A percentile compares a stretch with the other conserved stretches of the same genome.
Conservation (phyloP, 345 rosid genomes). For the Pistacia atlantica region DNA sequence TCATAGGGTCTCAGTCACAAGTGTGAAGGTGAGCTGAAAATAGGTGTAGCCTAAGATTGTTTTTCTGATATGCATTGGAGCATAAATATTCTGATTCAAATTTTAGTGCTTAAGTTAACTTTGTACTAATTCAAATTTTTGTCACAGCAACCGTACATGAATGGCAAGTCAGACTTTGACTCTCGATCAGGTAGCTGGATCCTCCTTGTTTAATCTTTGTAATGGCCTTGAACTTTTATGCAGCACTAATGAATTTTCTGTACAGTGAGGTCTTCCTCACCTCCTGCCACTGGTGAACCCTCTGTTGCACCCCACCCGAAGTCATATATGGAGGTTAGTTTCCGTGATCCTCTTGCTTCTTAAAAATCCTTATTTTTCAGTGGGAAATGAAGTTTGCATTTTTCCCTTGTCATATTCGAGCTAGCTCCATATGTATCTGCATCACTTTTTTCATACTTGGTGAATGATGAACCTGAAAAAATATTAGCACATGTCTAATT, state of each 20-base stretch:
- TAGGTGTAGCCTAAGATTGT: constrained; percentile 11
- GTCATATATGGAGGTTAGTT: constrained; percentile 89
- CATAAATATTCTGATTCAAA: constrained; percentile 14
- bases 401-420: neutral
- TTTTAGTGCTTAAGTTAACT: constrained; percentile 15
- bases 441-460: neutral
- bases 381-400: neutral
- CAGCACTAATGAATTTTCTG: constrained; percentile 25
- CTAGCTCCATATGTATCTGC: neutral
- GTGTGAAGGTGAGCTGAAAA: constrained; percentile 56
- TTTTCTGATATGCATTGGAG: constrained; percentile 9
- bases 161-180: constrained; percentile 62
- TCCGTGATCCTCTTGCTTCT: neutral
- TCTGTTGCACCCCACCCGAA: constrained; percentile 75
- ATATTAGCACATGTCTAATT: neutral
- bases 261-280: constrained; percentile 81
- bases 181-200: constrained; percentile 59
- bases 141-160: constrained; percentile 56
- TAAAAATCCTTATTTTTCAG: neutral
- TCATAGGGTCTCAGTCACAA: constrained; percentile 32
- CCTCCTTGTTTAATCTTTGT: constrained; percentile 16
- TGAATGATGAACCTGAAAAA: neutral
- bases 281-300: constrained; percentile 56
- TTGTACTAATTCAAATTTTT: constrained; percentile 16
- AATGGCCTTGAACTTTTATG: constrained; percentile 10